Percentiles rank a stretch among this genome's conserved stretches.
Conservation (phyloP, 2,329 filamentous ascomycete species). For the Talaromyces pinophilus region DNA sequence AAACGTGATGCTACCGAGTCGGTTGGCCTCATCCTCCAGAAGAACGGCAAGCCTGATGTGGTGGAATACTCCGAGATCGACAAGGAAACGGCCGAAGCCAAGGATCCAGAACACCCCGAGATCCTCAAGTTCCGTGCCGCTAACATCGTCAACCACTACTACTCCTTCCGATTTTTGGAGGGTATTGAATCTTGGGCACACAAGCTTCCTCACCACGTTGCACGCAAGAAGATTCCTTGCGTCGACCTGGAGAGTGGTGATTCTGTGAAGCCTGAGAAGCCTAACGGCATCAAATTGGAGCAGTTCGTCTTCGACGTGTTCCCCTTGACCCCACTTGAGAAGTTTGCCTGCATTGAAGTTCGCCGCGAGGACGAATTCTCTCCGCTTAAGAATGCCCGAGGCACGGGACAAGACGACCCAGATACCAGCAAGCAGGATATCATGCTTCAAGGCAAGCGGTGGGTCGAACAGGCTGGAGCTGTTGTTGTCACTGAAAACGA, state of each 20-base stretch:
- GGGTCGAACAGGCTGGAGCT: slow-evolving; percentile 77
- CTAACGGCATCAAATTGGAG: slow-evolving; percentile 98
- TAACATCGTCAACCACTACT: slow-evolving; percentile 99
- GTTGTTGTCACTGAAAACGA: slow-evolving; percentile 66
- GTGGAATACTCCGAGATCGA: slow-evolving; percentile 99
- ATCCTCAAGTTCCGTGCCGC: slow-evolving; percentile 94
- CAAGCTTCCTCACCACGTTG: slow-evolving; percentile 90
- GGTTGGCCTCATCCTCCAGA: slow-evolving; percentile 88
- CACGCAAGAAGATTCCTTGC: slow-evolving; percentile 96
- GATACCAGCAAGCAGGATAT: slow-evolving; percentile 92
- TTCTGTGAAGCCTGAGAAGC: slow-evolving; percentile 84
- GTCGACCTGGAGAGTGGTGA: slow-evolving; percentile 75
- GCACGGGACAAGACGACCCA: slow-evolving; percentile 87
- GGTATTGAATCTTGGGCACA: slow-evolving; percentile 83
- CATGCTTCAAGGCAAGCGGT: slow-evolving; percentile 83
- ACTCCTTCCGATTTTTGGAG: slow-evolving; percentile 90
- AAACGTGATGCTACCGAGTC: slow-evolving; percentile 97
- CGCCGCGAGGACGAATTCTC: slow-evolving; percentile 97
- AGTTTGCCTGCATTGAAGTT: slow-evolving; percentile 96
- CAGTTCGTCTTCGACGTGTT: slow-evolving; percentile 99
- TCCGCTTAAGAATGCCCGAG: slow-evolving; percentile 85
- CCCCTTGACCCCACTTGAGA: slow-evolving; percentile 77
- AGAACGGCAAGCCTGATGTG: slow-evolving; percentile 94
- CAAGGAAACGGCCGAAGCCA: slow-evolving; percentile 80
- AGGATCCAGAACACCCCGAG: slow-evolving; percentile 75